Conservation (phyloP, 345 rosid genomes). For the Moringa oleifera region DNA sequence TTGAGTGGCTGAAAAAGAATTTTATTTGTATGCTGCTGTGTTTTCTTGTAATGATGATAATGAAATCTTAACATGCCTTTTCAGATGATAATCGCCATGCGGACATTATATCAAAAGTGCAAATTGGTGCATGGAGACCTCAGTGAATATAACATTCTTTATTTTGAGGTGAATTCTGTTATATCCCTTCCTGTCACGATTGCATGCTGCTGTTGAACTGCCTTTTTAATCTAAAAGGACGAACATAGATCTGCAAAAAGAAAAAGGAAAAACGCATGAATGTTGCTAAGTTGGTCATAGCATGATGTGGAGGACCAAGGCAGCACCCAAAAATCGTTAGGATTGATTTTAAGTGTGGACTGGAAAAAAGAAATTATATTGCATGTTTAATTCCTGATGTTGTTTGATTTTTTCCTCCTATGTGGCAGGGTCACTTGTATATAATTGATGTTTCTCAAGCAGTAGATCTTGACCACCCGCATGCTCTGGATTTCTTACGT, state of each 20-base stretch:
- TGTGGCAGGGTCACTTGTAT: conserved; percentile 74
- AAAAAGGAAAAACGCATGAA: background rate
- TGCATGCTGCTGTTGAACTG: background rate
- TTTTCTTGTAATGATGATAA: background rate
- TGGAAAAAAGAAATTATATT: conserved; percentile 1
- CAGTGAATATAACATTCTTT: conserved; percentile 93
- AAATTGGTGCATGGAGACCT: conserved; percentile 97
- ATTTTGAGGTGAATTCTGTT: conserved; percentile 59
- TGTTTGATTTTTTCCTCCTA: conserved; percentile 2
- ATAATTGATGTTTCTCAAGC: conserved; percentile 93
- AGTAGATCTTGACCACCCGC: conserved; percentile 97
- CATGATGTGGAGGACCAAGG: too few species aligned
- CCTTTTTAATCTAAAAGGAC: background rate
- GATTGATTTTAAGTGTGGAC: background rate
- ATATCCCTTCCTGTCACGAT: conserved; percentile 3
- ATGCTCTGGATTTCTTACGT: conserved; percentile 79
- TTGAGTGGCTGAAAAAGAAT: background rate
- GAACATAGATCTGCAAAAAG: background rate
- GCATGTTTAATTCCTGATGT: background rate
- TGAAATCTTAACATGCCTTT: conserved; percentile 12
- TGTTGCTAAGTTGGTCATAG: background rate
- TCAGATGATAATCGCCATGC: conserved; percentile 80
- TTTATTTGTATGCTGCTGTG: background rate
- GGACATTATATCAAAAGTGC: conserved; percentile 83
- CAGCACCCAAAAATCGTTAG: background rate